A percentile compares a stretch with the other conserved stretches of the same genome.
phyloP scores from a whole-genome alignment of 805 yeast genomes.

The Teunomyces gatunensis region DNA sequence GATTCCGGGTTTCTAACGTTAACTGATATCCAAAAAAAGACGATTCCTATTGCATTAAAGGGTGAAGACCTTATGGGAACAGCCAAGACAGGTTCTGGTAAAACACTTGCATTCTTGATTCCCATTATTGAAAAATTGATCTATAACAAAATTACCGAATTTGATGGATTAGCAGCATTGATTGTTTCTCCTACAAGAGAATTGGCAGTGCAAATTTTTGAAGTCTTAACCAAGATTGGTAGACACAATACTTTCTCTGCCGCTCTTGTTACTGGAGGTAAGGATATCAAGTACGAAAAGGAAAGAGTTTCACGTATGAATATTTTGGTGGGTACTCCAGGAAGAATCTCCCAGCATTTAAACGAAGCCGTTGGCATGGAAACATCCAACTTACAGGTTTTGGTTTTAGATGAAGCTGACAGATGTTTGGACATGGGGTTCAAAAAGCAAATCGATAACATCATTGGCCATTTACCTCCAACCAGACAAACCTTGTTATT shows the following conservation, averaged over 20 bases:
- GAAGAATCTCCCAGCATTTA: conserved; percentile 84
- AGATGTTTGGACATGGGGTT: conserved; percentile 93
- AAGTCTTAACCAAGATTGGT: conserved; percentile 81
- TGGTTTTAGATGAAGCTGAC: conserved; percentile 90
- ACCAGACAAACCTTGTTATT: conserved; percentile 80
- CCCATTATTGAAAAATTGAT: conserved; percentile 74
- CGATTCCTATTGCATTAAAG: conserved; percentile 73
- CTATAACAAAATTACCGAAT: conserved; percentile 71
- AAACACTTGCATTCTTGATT: conserved; percentile 80
- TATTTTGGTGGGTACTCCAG: conserved; percentile 88
- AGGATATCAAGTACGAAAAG: conserved; percentile 76
- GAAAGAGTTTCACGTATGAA: conserved; percentile 79
- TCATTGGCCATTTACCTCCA: conserved; percentile 72
- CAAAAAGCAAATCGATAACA: conserved; percentile 76
- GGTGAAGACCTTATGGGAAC: conserved; percentile 83
- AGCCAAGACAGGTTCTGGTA: conserved; percentile 89
- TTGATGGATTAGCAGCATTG: conserved; percentile 86
- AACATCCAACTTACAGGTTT: conserved; percentile 66
- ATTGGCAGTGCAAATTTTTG: conserved; percentile 86
- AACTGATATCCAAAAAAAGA: conserved; percentile 82
- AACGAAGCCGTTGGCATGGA: conserved; percentile 85
- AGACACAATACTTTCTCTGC: conserved; percentile 74
- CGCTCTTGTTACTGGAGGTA: conserved; percentile 91
- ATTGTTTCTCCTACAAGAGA: conserved; percentile 92
- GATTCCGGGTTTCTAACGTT: conserved; percentile 74